A percentile compares a stretch with the other conserved stretches of the same genome.
Conservation (phyloP, 768 basidiomycete species). For the Boletus eberwhitei region DNA sequence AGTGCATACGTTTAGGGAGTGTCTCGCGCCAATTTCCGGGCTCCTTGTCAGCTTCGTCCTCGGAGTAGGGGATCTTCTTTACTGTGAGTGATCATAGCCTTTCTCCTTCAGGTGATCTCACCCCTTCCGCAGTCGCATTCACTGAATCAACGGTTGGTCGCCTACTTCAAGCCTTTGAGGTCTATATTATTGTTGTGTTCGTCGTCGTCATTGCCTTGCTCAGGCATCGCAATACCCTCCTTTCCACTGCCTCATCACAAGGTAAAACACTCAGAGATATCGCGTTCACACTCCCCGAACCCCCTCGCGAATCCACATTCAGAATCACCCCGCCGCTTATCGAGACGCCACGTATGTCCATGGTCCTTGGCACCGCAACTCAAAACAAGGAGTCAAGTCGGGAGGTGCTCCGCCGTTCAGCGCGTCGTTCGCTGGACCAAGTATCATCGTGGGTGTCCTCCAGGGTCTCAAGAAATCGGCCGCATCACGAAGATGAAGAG, state of each 20-base stretch:
- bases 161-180: constrained; percentile 58
- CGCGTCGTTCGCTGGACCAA: constrained; percentile 23
- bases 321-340: constrained; percentile 19
- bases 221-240: constrained; percentile 12
- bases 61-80: constrained; percentile 52
- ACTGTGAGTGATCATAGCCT: constrained; percentile 45
- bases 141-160: constrained; percentile 70
- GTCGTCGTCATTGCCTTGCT: constrained; percentile 47
- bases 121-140: constrained; percentile 49
- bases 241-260: neutral
- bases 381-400: constrained; percentile 8
- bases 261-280: neutral
- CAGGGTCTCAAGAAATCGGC: constrained; percentile 26
- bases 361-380: constrained; percentile 2
- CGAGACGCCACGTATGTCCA: constrained; percentile 28
- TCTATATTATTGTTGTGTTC: constrained; percentile 61
- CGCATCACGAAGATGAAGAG: constrained; percentile 25
- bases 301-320: constrained; percentile 25
- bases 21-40: constrained; percentile 48
- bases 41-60: constrained; percentile 51
- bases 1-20: constrained; percentile 44
- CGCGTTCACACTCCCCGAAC: constrained; percentile 22
- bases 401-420: constrained; percentile 13
- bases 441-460: constrained; percentile 41
- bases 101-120: constrained; percentile 9